Evolutionary conservation across 1,284 basidiomycete genomes (phyloP), one percentile per base, ranked within the genome.

Genomic region (Cerrena zonata): DNA sequence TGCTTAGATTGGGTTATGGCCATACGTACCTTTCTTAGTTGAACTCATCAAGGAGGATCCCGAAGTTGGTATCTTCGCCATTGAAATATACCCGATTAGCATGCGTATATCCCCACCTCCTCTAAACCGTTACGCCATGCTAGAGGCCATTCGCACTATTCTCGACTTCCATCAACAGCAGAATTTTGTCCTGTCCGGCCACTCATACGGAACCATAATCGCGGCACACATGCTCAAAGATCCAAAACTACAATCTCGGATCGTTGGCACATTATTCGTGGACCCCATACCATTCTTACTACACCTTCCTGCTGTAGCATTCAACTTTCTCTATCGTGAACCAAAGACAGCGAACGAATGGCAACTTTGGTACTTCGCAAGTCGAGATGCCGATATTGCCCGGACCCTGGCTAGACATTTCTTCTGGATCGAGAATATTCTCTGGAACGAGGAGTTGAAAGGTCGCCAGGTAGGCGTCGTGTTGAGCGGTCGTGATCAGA

Each of bases 301-400:
- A 5, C 80, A 84, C 65, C 72, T 78, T 26, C 79, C 82, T 0
- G 57, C 74, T 11, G 76, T 84, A 37, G 80, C 82, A 15, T 76
- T 74, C 63, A 85, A 84, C 62, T 85, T 86, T 55, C 67, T 85
- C 36, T 84, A 85, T 64, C 76, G 83, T 12, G 13, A 56, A 0
- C 82, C 84, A 1, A 61, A 59, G 40, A 56, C 58, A 1, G 79
- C 80, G 37, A 79, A 81, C 58, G 79, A 85, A 56, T 84, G 80
- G 79, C 71, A 82, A 64, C 57, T 85, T 50, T 85, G 80, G 79
- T 86, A 80, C 60, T 84, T 86, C 56, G 74, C 82, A 18, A 77
- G 75, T 45, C 74, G 76, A 7, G 84, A 86, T 54, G 68, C 80
- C 10, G 83, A 86, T 59, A 72, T 84, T 41, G 73, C 81, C 40